phyloP scores from a whole-genome alignment of 148 eudicot genomes.

The Vaccinium myrtillus region DNA sequence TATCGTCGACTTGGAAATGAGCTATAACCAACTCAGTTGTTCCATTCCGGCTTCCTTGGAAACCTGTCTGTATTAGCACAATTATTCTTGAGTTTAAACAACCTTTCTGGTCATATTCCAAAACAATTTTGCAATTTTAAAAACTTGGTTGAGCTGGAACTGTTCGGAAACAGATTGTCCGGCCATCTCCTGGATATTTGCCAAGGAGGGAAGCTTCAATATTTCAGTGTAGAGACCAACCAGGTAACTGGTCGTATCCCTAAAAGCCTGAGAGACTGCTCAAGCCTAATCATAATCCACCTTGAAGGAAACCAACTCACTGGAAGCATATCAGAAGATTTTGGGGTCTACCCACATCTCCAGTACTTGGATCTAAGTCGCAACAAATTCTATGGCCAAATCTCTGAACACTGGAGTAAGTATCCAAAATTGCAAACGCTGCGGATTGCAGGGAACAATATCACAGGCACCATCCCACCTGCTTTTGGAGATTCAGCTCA shows the following conservation, averaged over 20 bases:
- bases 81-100: constrained; percentile 9
- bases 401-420: constrained; percentile 30
- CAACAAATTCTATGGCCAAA: constrained; percentile 27
- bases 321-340: constrained; percentile 21
- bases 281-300: constrained; percentile 19
- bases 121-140: constrained; percentile 16
- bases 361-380: constrained; percentile 19
- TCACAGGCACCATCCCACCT: constrained; percentile 20
- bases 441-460: constrained; percentile 11
- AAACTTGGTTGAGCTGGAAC: background rate
- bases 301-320: constrained; percentile 31
- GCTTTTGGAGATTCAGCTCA: constrained; percentile 27
- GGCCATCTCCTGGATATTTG: constrained; percentile 29
- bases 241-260: constrained; percentile 28
- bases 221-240: constrained; percentile 21
- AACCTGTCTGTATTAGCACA: background rate
- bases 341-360: constrained; percentile 30
- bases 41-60: background rate
- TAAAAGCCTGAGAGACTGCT: constrained; percentile 26
- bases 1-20: background rate
- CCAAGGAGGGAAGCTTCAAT: constrained; percentile 22
- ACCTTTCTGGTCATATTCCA: constrained; percentile 37
- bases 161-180: constrained; percentile 26
- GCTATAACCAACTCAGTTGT: background rate
- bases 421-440: constrained; percentile 26